phyloP scores from a whole-genome alignment of 225 moss, liverwort and hornwort species.

The Physcomitrellopsis africana region DNA sequence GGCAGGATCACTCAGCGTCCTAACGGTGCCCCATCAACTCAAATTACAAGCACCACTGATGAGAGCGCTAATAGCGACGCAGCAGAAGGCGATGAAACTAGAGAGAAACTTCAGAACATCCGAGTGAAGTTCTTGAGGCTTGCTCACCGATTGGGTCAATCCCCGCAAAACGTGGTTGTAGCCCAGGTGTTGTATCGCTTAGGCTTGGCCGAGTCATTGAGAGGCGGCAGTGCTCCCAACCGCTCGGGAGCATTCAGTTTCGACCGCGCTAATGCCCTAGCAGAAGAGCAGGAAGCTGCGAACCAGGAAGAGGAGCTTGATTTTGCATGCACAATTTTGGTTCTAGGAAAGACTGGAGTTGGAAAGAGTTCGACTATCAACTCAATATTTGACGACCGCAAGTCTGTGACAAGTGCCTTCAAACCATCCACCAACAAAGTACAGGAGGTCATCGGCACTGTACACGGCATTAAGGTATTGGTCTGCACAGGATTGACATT shows the following conservation, averaged over 20 bases:
- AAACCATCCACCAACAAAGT: slow-evolving; percentile 82
- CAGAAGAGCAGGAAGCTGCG: slow-evolving; percentile 80
- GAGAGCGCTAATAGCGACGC: slow-evolving; percentile 62
- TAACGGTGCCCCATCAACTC: slow-evolving; percentile 43
- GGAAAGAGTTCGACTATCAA: slow-evolving; percentile 96
- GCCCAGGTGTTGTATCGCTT: slow-evolving; percentile 92
- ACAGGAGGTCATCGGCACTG: slow-evolving; percentile 81
- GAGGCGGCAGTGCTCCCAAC: slow-evolving; percentile 69
- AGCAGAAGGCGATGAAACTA: slow-evolving; percentile 82
- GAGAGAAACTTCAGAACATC: slow-evolving; percentile 87
- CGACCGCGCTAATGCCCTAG: slow-evolving; percentile 80
- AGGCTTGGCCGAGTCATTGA: slow-evolving; percentile 86
- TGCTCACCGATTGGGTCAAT: slow-evolving; percentile 83
- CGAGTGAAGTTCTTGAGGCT: slow-evolving; percentile 90
- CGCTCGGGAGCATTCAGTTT: slow-evolving; percentile 73
- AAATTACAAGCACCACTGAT: slow-evolving; percentile 53
- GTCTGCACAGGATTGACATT: background rate
- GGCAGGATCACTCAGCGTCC: slow-evolving; percentile 50
- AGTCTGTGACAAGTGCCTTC: slow-evolving; percentile 80
- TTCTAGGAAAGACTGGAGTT: slow-evolving; percentile 93
- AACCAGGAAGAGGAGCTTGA: slow-evolving; percentile 84
- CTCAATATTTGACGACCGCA: slow-evolving; percentile 90
- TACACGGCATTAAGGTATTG: slow-evolving; percentile 81
- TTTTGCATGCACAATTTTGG: slow-evolving; percentile 87
- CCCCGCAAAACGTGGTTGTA: slow-evolving; percentile 85